Evolutionary conservation across 2,329 filamentous ascomycete genomes (phyloP), one percentile per base, ranked within the genome.

Genomic region (Periconia digitata): DNA sequence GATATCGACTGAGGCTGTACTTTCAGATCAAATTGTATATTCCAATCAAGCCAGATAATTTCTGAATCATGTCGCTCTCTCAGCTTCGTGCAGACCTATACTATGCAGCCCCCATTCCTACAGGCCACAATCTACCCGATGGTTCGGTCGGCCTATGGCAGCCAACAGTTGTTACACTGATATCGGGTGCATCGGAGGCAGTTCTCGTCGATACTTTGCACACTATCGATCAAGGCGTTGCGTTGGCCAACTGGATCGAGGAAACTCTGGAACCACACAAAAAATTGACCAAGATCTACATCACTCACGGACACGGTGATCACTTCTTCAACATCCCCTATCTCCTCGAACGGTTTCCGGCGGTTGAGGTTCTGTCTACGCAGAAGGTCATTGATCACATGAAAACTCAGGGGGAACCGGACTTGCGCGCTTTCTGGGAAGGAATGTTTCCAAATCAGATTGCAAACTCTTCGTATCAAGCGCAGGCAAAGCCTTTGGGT

Each of bases 291-390:
- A 67, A 67, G 29, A 69, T 75, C 23, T 75, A 74, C 55, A 69
- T 74, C 43, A 76, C 73, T 0, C 72, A 75, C 40, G 70, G 70
- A n/a, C 72, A 76, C 42, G 72, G 63, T 15, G 72, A 75, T 53
- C 73, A 76, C 52, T 76, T 61, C 50, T 70, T 74, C 43, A 70
- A 70, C 38, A 47, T 69, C 13, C 47, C 64, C 0, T 40, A 58
- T 8, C 45, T 75, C 3, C 21, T 56, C 2, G 49, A 60, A 18
- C 59, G 58, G 1, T 76, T 68, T 27, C 70, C 72, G 0, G 53
- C 20, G 5, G 46, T 55, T 43, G 18, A 54, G 17, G 35, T 59
- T 48, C 49, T 67, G 5, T 56, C 66, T 0, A 69, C 63, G n/a
- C 40, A 41, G 8, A 46, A 37, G 13, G 56, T 57, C 1, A 47